Evolutionary conservation across 768 basidiomycete genomes (phyloP).

Genomic region (Lyophyllum shimeji): DNA sequence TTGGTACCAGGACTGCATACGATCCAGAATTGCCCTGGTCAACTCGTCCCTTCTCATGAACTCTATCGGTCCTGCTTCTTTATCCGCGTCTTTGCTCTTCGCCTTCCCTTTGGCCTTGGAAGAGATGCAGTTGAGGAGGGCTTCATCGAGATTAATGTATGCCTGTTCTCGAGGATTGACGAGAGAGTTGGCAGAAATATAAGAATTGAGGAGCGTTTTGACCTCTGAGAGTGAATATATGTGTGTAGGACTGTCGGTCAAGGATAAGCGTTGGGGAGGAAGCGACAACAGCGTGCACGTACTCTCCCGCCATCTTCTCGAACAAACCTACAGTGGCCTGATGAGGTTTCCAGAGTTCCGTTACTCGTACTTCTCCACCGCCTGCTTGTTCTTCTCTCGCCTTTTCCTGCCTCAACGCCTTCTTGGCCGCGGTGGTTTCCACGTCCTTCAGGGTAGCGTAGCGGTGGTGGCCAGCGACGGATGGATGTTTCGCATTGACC

Average conservation of each 20-base stretch:
- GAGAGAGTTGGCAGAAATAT: slow-evolving; percentile 60
- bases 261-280: not conserved
- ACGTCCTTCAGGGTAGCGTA: slow-evolving; percentile 67
- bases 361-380: slow-evolving; percentile 53
- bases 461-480: slow-evolving; percentile 47
- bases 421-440: slow-evolving; percentile 63
- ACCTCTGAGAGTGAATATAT: slow-evolving; percentile 61
- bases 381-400: slow-evolving; percentile 42
- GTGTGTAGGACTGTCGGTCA: slow-evolving; percentile 40
- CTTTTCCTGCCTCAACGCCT: slow-evolving; percentile 52
- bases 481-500: slow-evolving; percentile 57
- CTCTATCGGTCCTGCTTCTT: slow-evolving; percentile 28
- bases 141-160: slow-evolving; percentile 68
- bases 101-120: slow-evolving; percentile 32
- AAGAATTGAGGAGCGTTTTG: slow-evolving; percentile 55
- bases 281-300: slow-evolving; percentile 22
- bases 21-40: slow-evolving; percentile 47
- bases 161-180: slow-evolving; percentile 66
- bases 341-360: slow-evolving; percentile 78
- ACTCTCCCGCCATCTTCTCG: slow-evolving; percentile 63
- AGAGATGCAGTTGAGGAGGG: slow-evolving; percentile 35
- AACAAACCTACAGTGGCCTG: slow-evolving; percentile 58
- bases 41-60: slow-evolving; percentile 72
- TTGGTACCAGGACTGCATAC: slow-evolving; percentile 82
- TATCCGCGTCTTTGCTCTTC: slow-evolving; percentile 27